Percentiles rank a stretch among this genome's conserved stretches.
Evolutionary conservation across 2,329 filamentous ascomycete genomes (phyloP).

Genomic region (Neofusicoccum laricinum): DNA sequence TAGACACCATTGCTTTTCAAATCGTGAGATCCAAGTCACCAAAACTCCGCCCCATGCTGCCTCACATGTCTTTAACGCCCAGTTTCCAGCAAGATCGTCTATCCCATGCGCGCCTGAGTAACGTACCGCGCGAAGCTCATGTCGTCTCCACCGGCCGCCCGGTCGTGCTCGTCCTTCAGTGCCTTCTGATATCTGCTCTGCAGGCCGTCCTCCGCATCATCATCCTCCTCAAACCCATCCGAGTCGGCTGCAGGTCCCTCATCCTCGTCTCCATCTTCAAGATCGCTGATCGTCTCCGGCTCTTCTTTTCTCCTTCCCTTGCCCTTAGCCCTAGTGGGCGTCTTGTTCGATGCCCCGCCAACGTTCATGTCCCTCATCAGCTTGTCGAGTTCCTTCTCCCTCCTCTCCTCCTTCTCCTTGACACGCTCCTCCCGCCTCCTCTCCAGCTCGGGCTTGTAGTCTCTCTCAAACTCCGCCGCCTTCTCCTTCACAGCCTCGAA

Average conservation of each 20-base stretch:
- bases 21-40: neutral
- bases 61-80: constrained; percentile 2
- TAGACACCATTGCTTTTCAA: neutral
- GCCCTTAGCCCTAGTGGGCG: constrained; percentile 25
- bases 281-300: constrained; percentile 50
- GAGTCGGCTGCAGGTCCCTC: constrained; percentile 49
- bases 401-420: constrained; percentile 65
- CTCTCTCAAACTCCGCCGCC: constrained; percentile 78
- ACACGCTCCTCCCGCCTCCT: constrained; percentile 72
- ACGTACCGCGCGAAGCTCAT: constrained; percentile 53
- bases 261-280: constrained; percentile 49
- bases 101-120: constrained; percentile 26
- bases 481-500: constrained; percentile 87
- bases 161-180: constrained; percentile 52
- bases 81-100: neutral
- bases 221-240: constrained; percentile 55
- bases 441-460: constrained; percentile 92
- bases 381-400: constrained; percentile 81
- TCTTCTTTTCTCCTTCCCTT: constrained; percentile 40
- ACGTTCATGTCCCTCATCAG: constrained; percentile 92
- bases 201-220: constrained; percentile 60
- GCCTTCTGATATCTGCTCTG: constrained; percentile 75
- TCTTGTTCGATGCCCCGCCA: constrained; percentile 26
- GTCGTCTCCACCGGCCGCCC: constrained; percentile 42
- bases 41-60: constrained; percentile 11